These are phyloP conservation scores for Mentha longifolia DNA, from an alignment of 257 asterid genomes.

Conservation along the genomic window DNA sequence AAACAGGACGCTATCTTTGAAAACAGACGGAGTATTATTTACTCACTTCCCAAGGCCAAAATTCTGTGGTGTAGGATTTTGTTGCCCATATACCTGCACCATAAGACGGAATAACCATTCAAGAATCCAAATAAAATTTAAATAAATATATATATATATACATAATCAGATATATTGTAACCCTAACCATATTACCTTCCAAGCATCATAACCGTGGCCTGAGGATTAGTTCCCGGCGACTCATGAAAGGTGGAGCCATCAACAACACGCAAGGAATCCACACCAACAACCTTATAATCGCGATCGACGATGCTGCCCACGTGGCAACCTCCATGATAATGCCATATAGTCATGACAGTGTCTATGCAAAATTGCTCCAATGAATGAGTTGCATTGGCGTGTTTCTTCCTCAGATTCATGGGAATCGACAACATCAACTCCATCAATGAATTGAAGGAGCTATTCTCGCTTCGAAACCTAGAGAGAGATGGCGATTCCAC, in stretches of 20 bases:
- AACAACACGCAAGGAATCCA: slow-evolving; percentile 1
- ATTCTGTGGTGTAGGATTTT: too few relatives aligned
- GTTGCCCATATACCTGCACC: too few relatives aligned
- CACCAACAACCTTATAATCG: slow-evolving; percentile 12
- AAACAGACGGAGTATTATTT: too few relatives aligned
- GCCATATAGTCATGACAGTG: neutral
- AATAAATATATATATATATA: too few relatives aligned
- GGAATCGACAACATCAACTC: neutral
- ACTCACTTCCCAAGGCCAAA: too few relatives aligned
- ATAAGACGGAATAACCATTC: too few relatives aligned
- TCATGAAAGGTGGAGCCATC: slow-evolving; percentile 2
- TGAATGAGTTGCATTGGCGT: neutral
- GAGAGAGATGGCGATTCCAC: slow-evolving; percentile 38
- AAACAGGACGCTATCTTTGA: too few relatives aligned
- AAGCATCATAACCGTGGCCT: slow-evolving; percentile 22
- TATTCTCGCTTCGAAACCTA: neutral
- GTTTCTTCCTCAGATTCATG: neutral
- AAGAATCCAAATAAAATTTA: too few relatives aligned
- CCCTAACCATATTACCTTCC: neutral
- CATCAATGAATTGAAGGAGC: neutral
- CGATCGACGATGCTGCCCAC: neutral
- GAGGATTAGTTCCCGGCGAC: slow-evolving; percentile 26
- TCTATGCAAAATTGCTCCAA: neutral
- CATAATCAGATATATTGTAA: neutral
- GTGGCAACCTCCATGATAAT: slow-evolving; percentile 24